Evolutionary conservation across 768 basidiomycete species (phyloP).

Genomic region (Macrolepiota dolichaula): DNA sequence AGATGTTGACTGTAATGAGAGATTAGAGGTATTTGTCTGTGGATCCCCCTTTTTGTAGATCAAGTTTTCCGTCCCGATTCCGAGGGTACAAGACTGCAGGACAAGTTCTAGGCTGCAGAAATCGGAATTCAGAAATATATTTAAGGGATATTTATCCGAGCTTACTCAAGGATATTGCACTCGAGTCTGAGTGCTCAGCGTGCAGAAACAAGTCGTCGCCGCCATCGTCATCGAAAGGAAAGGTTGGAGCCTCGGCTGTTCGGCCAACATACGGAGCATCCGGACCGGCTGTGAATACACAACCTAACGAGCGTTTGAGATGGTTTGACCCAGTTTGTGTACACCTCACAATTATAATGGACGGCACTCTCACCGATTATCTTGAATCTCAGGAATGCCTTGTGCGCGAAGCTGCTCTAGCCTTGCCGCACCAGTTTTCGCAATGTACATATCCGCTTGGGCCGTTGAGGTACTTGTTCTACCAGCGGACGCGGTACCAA

Average conservation of each 20-base stretch:
- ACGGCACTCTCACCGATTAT: slow-evolving; percentile 42
- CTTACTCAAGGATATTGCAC: not conserved
- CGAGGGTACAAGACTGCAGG: not conserved
- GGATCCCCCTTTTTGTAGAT: slow-evolving; percentile 1
- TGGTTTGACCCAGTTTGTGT: not conserved
- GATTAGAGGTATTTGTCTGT: not conserved
- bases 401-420: slow-evolving; percentile 48
- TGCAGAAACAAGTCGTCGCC: not conserved
- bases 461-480: slow-evolving; percentile 38
- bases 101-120: too few species aligned
- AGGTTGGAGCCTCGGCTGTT: not conserved
- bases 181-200: not conserved
- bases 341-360: slow-evolving; percentile 16
- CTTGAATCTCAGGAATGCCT: slow-evolving; percentile 47
- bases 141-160: not conserved
- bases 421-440: slow-evolving; percentile 62
- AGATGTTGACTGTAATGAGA: not conserved
- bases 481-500: slow-evolving; percentile 7
- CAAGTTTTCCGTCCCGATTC: slow-evolving; percentile 8
- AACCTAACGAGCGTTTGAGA: not conserved
- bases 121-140: not conserved
- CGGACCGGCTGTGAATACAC: not conserved
- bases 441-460: slow-evolving; percentile 64
- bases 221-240: not conserved
- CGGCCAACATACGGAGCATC: not conserved